Evolutionary conservation across 2,329 filamentous ascomycete species (phyloP).

Genomic region (Xylariaceae sp.): DNA sequence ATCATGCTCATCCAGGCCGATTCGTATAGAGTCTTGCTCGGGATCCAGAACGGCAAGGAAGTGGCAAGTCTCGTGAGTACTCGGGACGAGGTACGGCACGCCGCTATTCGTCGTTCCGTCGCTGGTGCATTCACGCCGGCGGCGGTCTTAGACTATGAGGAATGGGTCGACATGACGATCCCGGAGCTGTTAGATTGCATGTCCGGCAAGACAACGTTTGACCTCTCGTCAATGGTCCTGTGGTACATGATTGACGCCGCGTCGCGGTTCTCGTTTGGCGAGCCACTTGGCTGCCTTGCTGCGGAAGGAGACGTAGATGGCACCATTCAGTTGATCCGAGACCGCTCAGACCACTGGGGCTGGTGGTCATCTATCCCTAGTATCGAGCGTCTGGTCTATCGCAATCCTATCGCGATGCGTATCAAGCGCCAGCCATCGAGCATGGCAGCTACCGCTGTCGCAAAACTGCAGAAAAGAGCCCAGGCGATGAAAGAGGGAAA

Average conservation of each 20-base stretch:
- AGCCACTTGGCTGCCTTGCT: constrained; percentile 21
- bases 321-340: constrained; percentile 21
- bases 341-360: constrained; percentile 24
- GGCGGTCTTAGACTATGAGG: constrained; percentile 22
- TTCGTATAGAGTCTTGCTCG: constrained; percentile 23
- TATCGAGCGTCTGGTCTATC: constrained; percentile 22
- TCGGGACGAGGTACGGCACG: constrained; percentile 20
- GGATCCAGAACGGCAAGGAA: constrained; percentile 23
- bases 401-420: constrained; percentile 20
- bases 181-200: constrained; percentile 16
- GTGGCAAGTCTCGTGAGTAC: constrained; percentile 24
- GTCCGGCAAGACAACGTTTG: constrained; percentile 14
- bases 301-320: constrained; percentile 19
- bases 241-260: constrained; percentile 25
- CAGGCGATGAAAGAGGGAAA: constrained; percentile 2
- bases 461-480: constrained; percentile 14
- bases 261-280: constrained; percentile 20
- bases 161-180: constrained; percentile 22
- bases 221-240: constrained; percentile 18
- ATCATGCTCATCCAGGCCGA: constrained; percentile 15
- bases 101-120: constrained; percentile 22
- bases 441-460: constrained; percentile 18
- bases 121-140: constrained; percentile 24
- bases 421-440: constrained; percentile 12
- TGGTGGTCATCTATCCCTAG: constrained; percentile 21